Percentiles rank a stretch among this genome's conserved stretches.
phyloP scores from a whole-genome alignment of 352 stramenopile genomes.

The Phytopythium litorale region DNA sequence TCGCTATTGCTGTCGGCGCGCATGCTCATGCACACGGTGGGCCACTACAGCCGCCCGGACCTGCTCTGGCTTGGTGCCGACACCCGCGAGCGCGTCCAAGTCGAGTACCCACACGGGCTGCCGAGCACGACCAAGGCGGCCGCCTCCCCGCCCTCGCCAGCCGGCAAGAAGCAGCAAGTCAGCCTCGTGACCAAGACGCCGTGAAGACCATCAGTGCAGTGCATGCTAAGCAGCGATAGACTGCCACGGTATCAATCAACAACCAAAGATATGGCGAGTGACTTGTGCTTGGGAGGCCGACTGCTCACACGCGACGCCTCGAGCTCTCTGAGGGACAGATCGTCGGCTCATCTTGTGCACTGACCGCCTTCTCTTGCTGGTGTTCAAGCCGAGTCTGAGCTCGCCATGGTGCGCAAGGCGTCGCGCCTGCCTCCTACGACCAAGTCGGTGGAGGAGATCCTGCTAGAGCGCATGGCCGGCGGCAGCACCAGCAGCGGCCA shows the following conservation, averaged over 20 bases:
- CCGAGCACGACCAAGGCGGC: background rate
- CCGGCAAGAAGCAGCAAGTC: background rate
- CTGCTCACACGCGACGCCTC: background rate
- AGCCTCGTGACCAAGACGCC: background rate
- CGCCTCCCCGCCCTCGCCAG: background rate
- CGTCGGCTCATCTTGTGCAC: background rate
- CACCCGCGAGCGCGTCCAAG: slow-evolving; percentile 8
- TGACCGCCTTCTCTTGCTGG: background rate
- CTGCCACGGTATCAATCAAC: background rate
- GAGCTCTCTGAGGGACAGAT: background rate
- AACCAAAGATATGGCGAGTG: background rate
- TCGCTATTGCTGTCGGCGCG: slow-evolving; percentile 5
- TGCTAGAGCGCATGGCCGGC: slow-evolving; percentile 46
- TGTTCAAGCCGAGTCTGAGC: background rate
- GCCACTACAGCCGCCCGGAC: slow-evolving; percentile 21
- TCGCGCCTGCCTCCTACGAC: slow-evolving; percentile 43
- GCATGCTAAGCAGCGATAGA: background rate
- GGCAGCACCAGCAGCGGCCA: background rate
- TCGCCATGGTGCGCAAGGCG: slow-evolving; percentile 57
- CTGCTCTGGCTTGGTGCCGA: slow-evolving; percentile 18
- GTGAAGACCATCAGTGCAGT: background rate
- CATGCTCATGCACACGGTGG: slow-evolving; percentile 13
- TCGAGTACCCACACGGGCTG: slow-evolving; percentile 1
- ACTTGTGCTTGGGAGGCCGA: background rate
- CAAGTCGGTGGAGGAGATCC: slow-evolving; percentile 67